Evolutionary conservation across 2,329 filamentous ascomycete species (phyloP).

Genomic region (Botrytis medusae): DNA sequence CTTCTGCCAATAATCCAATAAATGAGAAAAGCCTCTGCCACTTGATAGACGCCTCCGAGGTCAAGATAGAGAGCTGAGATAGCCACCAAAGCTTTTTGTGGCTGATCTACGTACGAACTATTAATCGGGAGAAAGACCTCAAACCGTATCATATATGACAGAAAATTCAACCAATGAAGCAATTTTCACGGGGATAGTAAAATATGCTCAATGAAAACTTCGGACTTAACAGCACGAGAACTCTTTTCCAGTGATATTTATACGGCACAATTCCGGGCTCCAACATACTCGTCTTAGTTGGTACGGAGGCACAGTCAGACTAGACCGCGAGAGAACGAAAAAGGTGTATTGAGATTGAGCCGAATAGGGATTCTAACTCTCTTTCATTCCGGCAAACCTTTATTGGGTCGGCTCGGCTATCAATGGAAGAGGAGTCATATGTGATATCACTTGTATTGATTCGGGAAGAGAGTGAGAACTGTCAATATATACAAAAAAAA

Average conservation of each 20-base stretch:
- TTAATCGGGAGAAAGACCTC: background rate
- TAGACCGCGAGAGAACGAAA: background rate
- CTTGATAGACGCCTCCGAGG: conserved; percentile 12
- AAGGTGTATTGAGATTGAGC: background rate
- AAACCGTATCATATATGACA: background rate
- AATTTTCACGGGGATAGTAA: background rate
- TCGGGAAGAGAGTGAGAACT: background rate
- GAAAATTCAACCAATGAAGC: background rate
- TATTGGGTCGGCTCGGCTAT: background rate
- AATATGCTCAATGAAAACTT: background rate
- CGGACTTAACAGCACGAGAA: background rate
- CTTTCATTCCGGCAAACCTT: background rate
- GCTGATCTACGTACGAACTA: conserved; percentile 5
- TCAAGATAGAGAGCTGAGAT: conserved; percentile 7
- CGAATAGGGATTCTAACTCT: background rate
- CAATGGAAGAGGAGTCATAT: background rate
- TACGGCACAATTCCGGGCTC: background rate
- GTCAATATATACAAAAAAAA: background rate
- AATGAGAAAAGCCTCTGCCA: conserved; percentile 1
- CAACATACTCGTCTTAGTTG: background rate
- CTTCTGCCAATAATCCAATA: conserved; percentile 17
- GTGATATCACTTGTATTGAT: background rate
- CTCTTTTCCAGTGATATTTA: background rate
- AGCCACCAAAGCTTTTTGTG: background rate
- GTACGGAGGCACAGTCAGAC: background rate